These are phyloP conservation scores for Zoysia japonica DNA, from an alignment of 176 grass and related monocot genomes.

Conservation along the genomic window DNA sequence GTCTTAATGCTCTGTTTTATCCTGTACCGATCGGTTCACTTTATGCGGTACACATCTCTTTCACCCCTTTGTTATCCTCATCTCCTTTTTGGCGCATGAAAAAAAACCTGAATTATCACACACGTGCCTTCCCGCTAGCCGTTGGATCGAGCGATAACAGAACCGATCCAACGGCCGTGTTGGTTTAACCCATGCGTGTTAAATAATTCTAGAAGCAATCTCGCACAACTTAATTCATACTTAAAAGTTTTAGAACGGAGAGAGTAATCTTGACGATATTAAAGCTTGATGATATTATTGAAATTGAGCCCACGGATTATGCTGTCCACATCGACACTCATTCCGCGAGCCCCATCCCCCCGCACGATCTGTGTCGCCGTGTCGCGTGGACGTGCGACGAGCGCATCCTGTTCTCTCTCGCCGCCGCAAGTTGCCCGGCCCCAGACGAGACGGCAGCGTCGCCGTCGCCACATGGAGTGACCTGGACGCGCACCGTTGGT, in stretches of 20 bases:
- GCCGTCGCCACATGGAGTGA: conserved; percentile 38
- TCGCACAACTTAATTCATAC: no score
- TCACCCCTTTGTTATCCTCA: neutral
- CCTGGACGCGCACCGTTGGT: conserved; percentile 32
- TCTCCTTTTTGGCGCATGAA: neutral
- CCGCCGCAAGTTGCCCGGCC: conserved; percentile 22
- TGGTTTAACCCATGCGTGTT: no score
- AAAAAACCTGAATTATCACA: neutral
- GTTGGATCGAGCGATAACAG: no score
- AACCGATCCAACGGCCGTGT: no score
- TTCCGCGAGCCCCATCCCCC: neutral
- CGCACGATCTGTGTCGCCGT: neutral
- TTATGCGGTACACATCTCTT: neutral
- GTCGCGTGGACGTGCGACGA: neutral
- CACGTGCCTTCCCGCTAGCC: no score
- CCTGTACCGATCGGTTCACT: neutral
- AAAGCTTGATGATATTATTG: no score
- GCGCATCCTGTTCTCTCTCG: conserved; percentile 31
- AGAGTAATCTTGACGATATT: no score
- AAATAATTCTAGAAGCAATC: no score
- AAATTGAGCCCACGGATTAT: no score
- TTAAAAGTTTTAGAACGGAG: no score
- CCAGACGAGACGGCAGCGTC: neutral
- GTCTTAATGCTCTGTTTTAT: conserved; percentile 1
- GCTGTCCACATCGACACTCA: neutral